Percentiles rank a stretch among this genome's conserved stretches.
phyloP scores from a whole-genome alignment of 148 eudicot species.

The Polygonum aviculare region DNA sequence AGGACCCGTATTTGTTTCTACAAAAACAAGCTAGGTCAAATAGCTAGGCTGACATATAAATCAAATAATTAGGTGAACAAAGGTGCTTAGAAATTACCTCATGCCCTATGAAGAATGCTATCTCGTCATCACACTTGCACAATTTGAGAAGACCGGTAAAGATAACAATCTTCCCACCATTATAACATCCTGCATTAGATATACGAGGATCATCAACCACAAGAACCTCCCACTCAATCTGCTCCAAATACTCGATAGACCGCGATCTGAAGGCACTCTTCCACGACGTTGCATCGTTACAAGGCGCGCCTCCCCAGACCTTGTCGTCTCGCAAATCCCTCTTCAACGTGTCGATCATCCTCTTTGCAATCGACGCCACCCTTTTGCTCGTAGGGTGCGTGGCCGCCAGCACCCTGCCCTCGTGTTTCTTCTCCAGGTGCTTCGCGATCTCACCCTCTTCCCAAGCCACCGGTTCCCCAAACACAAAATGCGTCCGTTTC shows the following conservation, averaged over 20 bases:
- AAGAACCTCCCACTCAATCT: constrained; percentile 78
- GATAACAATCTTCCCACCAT: constrained; percentile 93
- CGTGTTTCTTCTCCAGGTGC: too few species aligned
- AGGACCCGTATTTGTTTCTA: too few species aligned
- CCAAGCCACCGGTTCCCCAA: too few species aligned
- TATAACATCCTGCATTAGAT: constrained; percentile 77
- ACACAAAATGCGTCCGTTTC: too few species aligned
- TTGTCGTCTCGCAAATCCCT: constrained; percentile 58
- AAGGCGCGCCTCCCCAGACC: constrained; percentile 18
- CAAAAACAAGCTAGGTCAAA: too few species aligned
- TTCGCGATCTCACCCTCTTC: too few species aligned
- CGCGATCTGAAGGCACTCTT: too few species aligned
- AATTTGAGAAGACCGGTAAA: constrained; percentile 72
- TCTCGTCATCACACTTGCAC: constrained; percentile 56
- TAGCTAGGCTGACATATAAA: too few species aligned
- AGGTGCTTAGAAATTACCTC: constrained; percentile 41
- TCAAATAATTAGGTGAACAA: too few species aligned
- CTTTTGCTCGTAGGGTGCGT: constrained; percentile 71
- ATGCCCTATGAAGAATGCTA: constrained; percentile 82
- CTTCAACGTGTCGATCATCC: constrained; percentile 60
- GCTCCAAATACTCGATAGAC: constrained; percentile 57
- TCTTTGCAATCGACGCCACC: constrained; percentile 53
- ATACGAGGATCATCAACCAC: constrained; percentile 60
- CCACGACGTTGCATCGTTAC: too few species aligned
- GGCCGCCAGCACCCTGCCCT: constrained; percentile 45